phyloP scores from a whole-genome alignment of 306 rosid genomes.

The Quercus rubra region DNA sequence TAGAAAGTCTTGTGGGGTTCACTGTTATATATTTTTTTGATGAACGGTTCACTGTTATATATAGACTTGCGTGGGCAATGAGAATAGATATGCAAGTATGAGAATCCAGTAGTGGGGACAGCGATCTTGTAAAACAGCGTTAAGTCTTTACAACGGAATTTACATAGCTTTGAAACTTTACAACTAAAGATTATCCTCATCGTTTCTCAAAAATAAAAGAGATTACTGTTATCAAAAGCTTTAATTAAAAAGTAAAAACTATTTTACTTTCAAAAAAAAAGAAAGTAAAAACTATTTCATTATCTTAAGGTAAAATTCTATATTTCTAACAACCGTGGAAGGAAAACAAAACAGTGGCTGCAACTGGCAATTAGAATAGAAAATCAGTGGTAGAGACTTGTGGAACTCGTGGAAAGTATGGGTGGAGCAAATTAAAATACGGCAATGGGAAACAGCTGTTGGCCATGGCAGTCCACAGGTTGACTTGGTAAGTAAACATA shows the following conservation, averaged over 20 bases:
- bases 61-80: background rate
- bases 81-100: background rate
- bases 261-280: no score
- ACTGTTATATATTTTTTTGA: background rate
- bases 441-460: conserved; percentile 28
- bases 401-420: background rate
- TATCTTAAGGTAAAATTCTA: no score
- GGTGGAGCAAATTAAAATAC: background rate
- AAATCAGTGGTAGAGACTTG: background rate
- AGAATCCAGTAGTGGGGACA: background rate
- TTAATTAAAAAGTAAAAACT: no score
- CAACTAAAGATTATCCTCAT: no score
- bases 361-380: background rate
- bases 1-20: background rate
- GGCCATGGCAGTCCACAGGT: conserved; percentile 16
- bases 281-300: no score
- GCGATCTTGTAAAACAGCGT: no score
- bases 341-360: no score
- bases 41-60: background rate
- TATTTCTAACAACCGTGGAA: no score
- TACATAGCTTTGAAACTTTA: no score
- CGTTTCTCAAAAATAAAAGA: no score
- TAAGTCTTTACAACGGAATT: no score
- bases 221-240: no score
- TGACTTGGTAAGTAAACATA: conserved; percentile 25